Evolutionary conservation across 1,139 yeast species (phyloP), one percentile per base, ranked within the genome.

Genomic region (Suhomyces terraborum): DNA sequence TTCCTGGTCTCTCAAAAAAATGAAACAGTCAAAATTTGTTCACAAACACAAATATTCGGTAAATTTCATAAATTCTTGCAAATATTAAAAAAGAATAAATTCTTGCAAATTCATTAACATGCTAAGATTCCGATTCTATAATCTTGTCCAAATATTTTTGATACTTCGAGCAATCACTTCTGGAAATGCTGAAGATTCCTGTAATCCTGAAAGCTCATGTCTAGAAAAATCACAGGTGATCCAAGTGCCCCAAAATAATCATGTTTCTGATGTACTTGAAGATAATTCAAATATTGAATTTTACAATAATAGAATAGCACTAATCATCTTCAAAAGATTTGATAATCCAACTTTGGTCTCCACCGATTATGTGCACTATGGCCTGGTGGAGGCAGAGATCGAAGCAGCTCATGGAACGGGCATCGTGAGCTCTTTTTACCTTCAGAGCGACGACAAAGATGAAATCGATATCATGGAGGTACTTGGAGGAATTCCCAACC

Each of bases 381-480:
- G 79, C 4, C 65, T 61, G 41, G 74, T 67, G 2, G 75, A 69
- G 46, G 73, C 67, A 3, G 72, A 67, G 20, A 55, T 72, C 9
- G 54, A 52, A 42, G 72, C 69, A 1, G 63, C 75, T 1, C 25
- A 42, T 0, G 80, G 79, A 1, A 49, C 46, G 6, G 79, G 79
- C 0, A 62, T 75, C n/a, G 62, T 75, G 8, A 62, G 72, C 23
- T 67, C 75, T 8, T 61, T 73, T 34, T 75, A 73, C 49, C 51
- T 74, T 18, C 79, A 73, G 50, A 66, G 73, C 44, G 73, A 73
- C 45, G 77, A 70, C 50, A 57, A 67, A 43, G 80, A 75, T 52
- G 79, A 74, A 44, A 71, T 75, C 31, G 79, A 74, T 45, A 52
- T 71, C 8, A 69, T 66, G 18, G 79, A 75, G 43, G 52, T 70